A percentile compares a stretch with the other conserved stretches of the same genome.
Conservation (phyloP, 495 filamentous ascomycete species). For the Penicillium simplicissimum region DNA sequence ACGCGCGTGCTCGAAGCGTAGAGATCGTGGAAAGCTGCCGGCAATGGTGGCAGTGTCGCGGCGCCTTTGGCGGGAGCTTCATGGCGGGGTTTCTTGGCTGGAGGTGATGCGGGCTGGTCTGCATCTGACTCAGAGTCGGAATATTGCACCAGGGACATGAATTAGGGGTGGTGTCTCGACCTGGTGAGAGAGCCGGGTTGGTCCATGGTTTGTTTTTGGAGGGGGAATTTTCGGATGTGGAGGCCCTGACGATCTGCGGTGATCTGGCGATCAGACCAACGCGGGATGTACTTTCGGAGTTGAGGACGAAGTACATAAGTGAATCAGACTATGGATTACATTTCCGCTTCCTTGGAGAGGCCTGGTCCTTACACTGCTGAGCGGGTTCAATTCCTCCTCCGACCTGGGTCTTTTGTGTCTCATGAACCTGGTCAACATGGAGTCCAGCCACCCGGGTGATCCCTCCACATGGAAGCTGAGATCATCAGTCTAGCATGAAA, state of each 20-base stretch:
- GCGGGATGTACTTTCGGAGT: background rate
- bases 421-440: background rate
- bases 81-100: constrained; percentile 29
- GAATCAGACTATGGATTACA: background rate
- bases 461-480: no score
- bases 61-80: constrained; percentile 13
- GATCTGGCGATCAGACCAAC: background rate
- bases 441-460: background rate
- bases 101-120: constrained; percentile 32
- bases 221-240: background rate
- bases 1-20: constrained; percentile 76
- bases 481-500: background rate
- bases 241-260: background rate
- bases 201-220: constrained; percentile 1
- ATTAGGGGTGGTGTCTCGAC: background rate
- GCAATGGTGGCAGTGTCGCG: constrained; percentile 73
- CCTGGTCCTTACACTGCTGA: background rate
- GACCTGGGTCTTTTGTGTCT: background rate
- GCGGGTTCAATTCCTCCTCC: background rate
- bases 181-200: background rate
- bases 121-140: constrained; percentile 63
- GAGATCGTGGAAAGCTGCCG: constrained; percentile 79
- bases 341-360: background rate
- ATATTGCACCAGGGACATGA: constrained; percentile 72
- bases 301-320: background rate